Base-by-base conservation (phyloP, 2,329 filamentous ascomycete genomes). In the Stemphylium vesicarium region DNA sequence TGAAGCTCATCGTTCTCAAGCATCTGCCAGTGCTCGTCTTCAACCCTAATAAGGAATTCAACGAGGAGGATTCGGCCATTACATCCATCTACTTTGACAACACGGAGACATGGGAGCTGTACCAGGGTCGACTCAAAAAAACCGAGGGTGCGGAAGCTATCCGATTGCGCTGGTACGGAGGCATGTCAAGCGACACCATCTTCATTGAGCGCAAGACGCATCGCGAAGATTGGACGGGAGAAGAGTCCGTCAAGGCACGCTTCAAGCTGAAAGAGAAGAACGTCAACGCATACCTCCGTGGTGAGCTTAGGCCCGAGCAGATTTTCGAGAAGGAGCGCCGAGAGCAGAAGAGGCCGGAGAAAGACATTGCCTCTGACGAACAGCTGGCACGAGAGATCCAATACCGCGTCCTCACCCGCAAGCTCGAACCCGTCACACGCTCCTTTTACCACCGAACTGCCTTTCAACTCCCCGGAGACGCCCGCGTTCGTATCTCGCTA, bases 51-150 rank as follows among this genome's bases (percentile, higher is more conserved):
- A 99, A 99, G 76, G 94, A 98, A 68, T 99, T 98, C 64, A 92
- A 96, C 62, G 83, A 85, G 50, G 87, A 91, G 62, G 95, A 99
- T 73, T 89, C 91, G 4, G 95, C 95, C 60, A 99, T 99, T 70
- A 96, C 95, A 0, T 99, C 95, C 42, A 97, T 99, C 66, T 99
- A 99, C 81, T 99, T 92, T 75, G 95, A 99, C 75, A 99, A 98
- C 74, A 87, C 92, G 0, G 87, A 96, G 4, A 96, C 85, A 20
- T 99, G 93, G 90, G 92, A 97, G 59, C 80, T 99, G 46, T 99
- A 99, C 75, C 86, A 92, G 74, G 95, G 95, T 12, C 91, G 95
- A 45, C 79, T 99, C 69, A 96, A 97, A 82, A 99, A 99, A 84
- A 96, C 92, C 0, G 95, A 99, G 76, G 95, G 95, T 43, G 95